phyloP scores from a whole-genome alignment of 305 asterid genomes.

The Euphrasia arctica region DNA sequence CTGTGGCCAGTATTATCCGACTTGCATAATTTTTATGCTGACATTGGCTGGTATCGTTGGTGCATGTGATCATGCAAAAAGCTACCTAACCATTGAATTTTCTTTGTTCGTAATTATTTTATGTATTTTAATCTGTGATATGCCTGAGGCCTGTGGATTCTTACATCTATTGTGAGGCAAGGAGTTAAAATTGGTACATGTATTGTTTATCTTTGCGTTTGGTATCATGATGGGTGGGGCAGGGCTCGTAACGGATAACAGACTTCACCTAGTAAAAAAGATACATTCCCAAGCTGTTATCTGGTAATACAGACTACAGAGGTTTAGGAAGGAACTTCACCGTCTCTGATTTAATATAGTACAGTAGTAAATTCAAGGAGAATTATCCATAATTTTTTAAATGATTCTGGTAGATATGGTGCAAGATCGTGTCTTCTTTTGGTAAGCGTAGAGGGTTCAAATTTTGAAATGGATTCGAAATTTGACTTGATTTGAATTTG shows the following conservation, averaged over 20 bases:
- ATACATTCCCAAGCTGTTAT: background rate
- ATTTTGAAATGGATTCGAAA: background rate
- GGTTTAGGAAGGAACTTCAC: background rate
- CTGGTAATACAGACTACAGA: slow-evolving; percentile 1
- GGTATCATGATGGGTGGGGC: background rate
- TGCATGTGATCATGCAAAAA: background rate
- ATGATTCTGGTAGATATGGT: background rate
- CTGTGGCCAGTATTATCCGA: background rate
- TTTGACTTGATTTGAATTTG: background rate
- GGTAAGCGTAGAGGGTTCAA: background rate
- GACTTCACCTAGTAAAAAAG: background rate
- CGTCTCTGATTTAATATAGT: background rate
- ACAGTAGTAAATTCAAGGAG: slow-evolving; percentile 2
- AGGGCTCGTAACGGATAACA: background rate
- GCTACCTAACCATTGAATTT: slow-evolving; percentile 10
- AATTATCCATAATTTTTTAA: background rate
- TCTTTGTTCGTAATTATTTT: background rate
- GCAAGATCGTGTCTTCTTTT: background rate
- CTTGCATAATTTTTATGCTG: no score
- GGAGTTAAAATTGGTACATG: background rate
- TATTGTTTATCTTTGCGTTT: background rate
- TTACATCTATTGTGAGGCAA: no score
- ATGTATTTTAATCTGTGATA: no score
- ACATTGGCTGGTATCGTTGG: background rate
- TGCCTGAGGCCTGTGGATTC: no score